Percentiles rank a stretch among this genome's conserved stretches.
Conservation (phyloP, 2,329 filamentous ascomycete genomes). For the Lachnellula suecica region DNA sequence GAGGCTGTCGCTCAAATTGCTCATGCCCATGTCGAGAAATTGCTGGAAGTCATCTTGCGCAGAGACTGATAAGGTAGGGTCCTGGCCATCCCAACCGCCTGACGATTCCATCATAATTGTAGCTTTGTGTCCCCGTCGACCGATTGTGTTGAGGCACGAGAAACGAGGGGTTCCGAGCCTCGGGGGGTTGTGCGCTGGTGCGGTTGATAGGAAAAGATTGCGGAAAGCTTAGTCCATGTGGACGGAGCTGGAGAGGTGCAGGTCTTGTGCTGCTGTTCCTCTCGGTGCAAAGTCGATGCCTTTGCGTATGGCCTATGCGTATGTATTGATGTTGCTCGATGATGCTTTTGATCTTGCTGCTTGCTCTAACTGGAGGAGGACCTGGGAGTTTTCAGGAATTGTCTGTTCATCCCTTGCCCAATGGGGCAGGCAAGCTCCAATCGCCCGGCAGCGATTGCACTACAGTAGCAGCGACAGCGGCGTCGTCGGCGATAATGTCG, state of each 20-base stretch:
- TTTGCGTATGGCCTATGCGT: neutral
- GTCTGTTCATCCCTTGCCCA: no score
- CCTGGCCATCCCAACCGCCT: constrained; percentile 52
- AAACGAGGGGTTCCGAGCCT: constrained; percentile 8
- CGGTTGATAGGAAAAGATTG: constrained; percentile 6
- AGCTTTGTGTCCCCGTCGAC: neutral
- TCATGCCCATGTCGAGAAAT: constrained; percentile 61
- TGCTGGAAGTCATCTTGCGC: constrained; percentile 64
- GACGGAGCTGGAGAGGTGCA: neutral
- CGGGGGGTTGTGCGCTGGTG: constrained; percentile 3
- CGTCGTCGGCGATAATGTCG: no score
- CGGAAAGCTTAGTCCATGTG: constrained; percentile 12
- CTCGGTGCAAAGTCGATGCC: neutral
- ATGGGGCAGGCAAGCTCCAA: no score
- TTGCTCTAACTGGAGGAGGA: no score
- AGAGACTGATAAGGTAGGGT: constrained; percentile 50
- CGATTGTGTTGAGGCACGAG: neutral
- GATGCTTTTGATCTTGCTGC: neutral
- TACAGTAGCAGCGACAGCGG: no score
- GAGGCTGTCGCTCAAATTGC: constrained; percentile 50
- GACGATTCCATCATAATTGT: constrained; percentile 32
- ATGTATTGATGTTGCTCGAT: neutral
- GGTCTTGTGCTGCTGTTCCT: neutral
- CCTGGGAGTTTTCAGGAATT: no score
- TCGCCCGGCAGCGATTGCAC: no score